Evolutionary conservation across 257 asterid species (phyloP), one percentile per base, ranked within the genome.

Genomic region (Lavandula angustifolia): DNA sequence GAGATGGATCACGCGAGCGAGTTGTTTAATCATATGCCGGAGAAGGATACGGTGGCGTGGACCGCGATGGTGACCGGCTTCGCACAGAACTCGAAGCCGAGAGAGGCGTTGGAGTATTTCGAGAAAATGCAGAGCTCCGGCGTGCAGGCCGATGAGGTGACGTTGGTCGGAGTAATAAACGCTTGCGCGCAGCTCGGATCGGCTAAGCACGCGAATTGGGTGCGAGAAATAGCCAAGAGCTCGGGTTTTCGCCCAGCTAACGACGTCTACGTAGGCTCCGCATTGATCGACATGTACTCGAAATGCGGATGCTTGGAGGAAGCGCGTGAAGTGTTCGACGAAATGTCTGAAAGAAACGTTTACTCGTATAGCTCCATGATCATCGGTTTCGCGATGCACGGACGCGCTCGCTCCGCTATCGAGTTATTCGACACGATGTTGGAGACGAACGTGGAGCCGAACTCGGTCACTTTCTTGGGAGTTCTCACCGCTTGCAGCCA

Each of bases 151-250:
- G 96, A 92, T 74, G 89, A 72, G 73, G 84, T 89, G 60, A 85
- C 92, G 1, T 64, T 92, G 67, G 80, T 80, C 2, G 82, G 87
- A 29, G 87, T 73, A 14, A 79, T 92, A 54, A 89, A 91, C 7
- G 96, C 95, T 41, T 89, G 96, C 72, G 92, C 98, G 0, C 95
- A 82, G 65, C 14, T 87, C 78, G 98, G 92, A 0, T 78, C 84
- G 0, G 64, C 63, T 17, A 81, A 82, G 50, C 79, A 82, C 9
- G 91, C 92, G 0, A 70, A 72, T 57, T 88, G 96, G 90, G 79
- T 86, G 29, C 43, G 80, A 44, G 60, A 73, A 27, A 77, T 88
- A 34, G 89, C 87, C 1, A 86, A 83, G 72, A 76, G 52, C 5
- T 80, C 74, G 1, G 95, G 95, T 3, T 76, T 75, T 40, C 69